Evolutionary conservation across 2,329 filamentous ascomycete species (phyloP).

Genomic region (Penicillium fuscoglaucum): DNA sequence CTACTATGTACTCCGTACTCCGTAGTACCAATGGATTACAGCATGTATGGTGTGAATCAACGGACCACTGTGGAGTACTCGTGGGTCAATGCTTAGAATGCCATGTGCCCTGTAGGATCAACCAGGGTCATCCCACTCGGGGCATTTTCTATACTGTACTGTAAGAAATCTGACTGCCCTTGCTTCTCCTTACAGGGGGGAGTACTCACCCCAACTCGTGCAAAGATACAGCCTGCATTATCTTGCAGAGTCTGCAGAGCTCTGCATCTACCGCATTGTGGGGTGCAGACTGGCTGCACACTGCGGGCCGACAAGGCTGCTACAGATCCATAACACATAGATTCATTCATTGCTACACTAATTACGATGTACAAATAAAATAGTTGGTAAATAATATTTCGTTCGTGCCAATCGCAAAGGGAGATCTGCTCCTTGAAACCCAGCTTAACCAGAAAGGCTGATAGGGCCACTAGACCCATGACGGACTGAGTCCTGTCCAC

Average conservation of each 20-base stretch:
- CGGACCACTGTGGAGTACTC: background rate
- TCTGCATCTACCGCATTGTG: constrained; percentile 7
- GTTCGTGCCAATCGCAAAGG: background rate
- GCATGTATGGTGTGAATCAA: background rate
- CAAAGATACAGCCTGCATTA: constrained; percentile 17
- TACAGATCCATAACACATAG: background rate
- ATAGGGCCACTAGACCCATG: background rate
- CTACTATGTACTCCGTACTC: no score
- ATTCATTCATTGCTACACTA: background rate
- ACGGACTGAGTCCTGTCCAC: background rate
- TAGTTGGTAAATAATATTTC: background rate
- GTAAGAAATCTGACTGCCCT: constrained; percentile 13
- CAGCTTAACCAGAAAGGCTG: background rate
- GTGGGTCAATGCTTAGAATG: constrained; percentile 11
- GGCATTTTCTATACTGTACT: constrained; percentile 9
- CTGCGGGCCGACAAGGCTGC: constrained; percentile 1
- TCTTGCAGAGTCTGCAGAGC: constrained; percentile 18
- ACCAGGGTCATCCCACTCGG: background rate
- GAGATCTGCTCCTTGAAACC: background rate
- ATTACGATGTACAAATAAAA: background rate
- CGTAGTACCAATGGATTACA: background rate
- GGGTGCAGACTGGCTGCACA: constrained; percentile 17
- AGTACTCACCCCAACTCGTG: background rate
- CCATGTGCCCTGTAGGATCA: constrained; percentile 5
- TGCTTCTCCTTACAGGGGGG: constrained; percentile 4